A percentile compares a stretch with the other conserved stretches of the same genome.
These are phyloP conservation scores for Podaxis rugospora DNA, from an alignment of 768 basidiomycete species.

Conservation along the genomic window DNA sequence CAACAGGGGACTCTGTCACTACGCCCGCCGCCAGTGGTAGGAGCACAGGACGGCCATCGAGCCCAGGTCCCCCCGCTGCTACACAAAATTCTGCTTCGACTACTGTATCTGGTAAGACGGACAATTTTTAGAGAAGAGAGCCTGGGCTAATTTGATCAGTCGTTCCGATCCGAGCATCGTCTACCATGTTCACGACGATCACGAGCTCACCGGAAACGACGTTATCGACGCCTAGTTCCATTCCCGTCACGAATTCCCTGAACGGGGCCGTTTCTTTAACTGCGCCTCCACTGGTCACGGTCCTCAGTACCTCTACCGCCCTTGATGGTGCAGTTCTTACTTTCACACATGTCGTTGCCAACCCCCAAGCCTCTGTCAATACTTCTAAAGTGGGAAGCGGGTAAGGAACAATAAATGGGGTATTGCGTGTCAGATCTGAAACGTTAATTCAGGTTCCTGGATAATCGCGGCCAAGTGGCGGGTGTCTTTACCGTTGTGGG, in stretches of 20 bases:
- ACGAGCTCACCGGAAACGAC: slow-evolving; percentile 39
- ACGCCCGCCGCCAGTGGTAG: background rate
- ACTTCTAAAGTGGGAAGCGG: background rate
- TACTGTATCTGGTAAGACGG: background rate
- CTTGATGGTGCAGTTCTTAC: slow-evolving; percentile 41
- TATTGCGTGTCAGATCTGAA: slow-evolving; percentile 1
- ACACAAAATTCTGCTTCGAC: background rate
- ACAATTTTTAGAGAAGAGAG: background rate
- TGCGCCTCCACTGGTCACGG: slow-evolving; percentile 43
- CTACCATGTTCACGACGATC: slow-evolving; percentile 23
- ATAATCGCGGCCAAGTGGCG: slow-evolving; percentile 63
- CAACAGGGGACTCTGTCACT: background rate
- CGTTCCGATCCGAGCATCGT: slow-evolving; percentile 1
- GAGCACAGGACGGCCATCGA: background rate
- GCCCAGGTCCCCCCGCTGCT: background rate
- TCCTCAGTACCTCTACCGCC: slow-evolving; percentile 40
- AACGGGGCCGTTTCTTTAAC: slow-evolving; percentile 35
- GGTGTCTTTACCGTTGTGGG: slow-evolving; percentile 73
- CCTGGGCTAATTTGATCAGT: slow-evolving; percentile 2
- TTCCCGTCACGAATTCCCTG: slow-evolving; percentile 33
- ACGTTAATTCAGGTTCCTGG: slow-evolving; percentile 46
- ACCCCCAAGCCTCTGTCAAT: slow-evolving; percentile 30
- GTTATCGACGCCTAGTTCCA: slow-evolving; percentile 35
- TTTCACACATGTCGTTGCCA: slow-evolving; percentile 49
- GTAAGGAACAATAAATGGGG: background rate